A percentile compares a stretch with the other conserved stretches of the same genome.
Conservation (phyloP, 2,329 filamentous ascomycete genomes). For the Fusarium cyanostomum region DNA sequence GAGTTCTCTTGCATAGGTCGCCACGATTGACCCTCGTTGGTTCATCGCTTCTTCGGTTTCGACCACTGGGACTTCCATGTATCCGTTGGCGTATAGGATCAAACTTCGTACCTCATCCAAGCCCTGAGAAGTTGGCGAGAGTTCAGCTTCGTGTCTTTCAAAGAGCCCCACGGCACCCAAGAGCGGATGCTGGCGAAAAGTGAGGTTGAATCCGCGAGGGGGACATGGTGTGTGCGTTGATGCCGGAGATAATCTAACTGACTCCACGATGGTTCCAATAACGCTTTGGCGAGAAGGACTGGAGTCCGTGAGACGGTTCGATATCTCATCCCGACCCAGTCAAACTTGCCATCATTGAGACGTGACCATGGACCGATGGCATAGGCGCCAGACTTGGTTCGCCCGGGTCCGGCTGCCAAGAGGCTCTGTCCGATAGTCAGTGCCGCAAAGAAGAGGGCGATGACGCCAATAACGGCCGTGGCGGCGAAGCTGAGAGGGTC, state of each 20-base stretch:
- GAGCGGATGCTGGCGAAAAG: not conserved
- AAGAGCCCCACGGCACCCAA: not conserved
- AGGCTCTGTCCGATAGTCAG: conserved; percentile 16
- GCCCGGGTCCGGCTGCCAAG: conserved; percentile 5
- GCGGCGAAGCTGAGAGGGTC: conserved; percentile 11
- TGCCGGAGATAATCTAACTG: not conserved
- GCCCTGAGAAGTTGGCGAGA: not conserved
- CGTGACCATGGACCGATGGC: not conserved
- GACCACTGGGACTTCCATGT: not conserved
- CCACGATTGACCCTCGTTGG: not conserved
- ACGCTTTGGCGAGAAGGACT: not conserved
- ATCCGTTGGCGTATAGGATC: not conserved
- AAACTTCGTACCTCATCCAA: not conserved
- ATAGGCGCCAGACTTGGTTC: not conserved
- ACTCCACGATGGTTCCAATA: not conserved
- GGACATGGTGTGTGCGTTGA: not conserved
- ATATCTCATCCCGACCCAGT: not conserved
- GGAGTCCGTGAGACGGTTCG: not conserved
- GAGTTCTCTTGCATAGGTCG: not conserved
- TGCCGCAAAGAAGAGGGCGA: conserved; percentile 15
- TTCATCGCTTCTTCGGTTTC: not conserved
- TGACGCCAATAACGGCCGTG: conserved; percentile 13
- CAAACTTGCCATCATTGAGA: not conserved
- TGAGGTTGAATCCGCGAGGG: not conserved
- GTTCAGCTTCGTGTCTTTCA: not conserved